Conservation (phyloP, 306 rosid species). For the Lupinus albus region DNA sequence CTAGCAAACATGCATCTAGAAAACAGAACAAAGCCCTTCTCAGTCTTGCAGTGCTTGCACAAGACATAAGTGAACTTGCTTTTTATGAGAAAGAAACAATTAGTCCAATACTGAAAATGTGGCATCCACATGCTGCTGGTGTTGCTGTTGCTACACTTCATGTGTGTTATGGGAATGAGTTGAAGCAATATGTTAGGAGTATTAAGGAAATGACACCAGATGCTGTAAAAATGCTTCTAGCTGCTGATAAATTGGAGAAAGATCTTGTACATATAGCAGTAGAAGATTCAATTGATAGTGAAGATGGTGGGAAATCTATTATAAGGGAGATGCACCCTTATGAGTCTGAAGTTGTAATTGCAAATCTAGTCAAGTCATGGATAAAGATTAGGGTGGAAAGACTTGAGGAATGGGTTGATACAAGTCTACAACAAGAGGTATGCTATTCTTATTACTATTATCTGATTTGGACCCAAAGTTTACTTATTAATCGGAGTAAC, state of each 20-base stretch:
- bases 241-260: constrained; percentile 88
- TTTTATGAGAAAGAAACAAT: constrained; percentile 65
- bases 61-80: constrained; percentile 60
- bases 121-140: constrained; percentile 81
- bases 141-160: constrained; percentile 78
- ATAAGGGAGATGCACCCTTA: constrained; percentile 87
- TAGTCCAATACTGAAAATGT: constrained; percentile 78
- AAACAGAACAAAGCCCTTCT: constrained; percentile 51
- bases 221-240: constrained; percentile 62
- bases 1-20: constrained; percentile 46
- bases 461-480: too few species aligned
- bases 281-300: constrained; percentile 77
- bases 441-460: constrained; percentile 32
- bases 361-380: constrained; percentile 68
- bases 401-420: constrained; percentile 71
- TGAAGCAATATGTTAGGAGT: constrained; percentile 64
- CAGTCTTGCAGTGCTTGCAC: constrained; percentile 62
- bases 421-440: constrained; percentile 82
- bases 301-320: constrained; percentile 85
- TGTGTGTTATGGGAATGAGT: constrained; percentile 72
- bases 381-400: constrained; percentile 66
- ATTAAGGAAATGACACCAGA: constrained; percentile 64
- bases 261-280: constrained; percentile 89
- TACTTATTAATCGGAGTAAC: too few species aligned
- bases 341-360: constrained; percentile 71